Base-by-base conservation (phyloP, 495 filamentous ascomycete species). In the Penicillium lagena region DNA sequence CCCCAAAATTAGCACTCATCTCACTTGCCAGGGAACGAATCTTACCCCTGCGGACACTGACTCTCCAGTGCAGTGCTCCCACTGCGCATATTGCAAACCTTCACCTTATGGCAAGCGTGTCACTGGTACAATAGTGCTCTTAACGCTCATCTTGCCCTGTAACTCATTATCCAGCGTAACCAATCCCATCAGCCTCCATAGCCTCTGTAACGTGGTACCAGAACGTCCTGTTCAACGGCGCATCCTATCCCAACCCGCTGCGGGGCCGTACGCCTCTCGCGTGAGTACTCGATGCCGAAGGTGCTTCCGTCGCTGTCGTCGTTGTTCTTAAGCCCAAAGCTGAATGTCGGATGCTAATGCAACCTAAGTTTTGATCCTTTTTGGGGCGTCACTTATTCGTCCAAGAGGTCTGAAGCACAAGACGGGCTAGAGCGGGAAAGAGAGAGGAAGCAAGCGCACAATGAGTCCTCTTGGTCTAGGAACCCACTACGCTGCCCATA, bases 31-130 rank as follows among this genome's bases (percentile, higher is more conserved):
- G 9, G 7, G 9, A 29, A 55, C 12, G 50, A 46, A 34, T 58
- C 64, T 51, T 59, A 78, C 51, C 76, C 75, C 45, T 73, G 70
- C 8, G 71, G 63, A 56, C 79, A 81, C 35, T 57, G 46, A 40
- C 51, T 58, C 1, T 76, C 78, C 46, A 81, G 49, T 4, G 72
- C 68, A 17, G 59, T 65, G 56, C 73, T 78, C 4, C 76, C 78
- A 61, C 70, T 75, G 7, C 78, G 57, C 63, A 81, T 81, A 47
- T 82, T 81, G 42, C 79, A 83, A 12, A 83, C 62, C 64, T 80
- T 81, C 2, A 77, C 76, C 35, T 51, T 42, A 13, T 67, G 64
- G 50, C 79, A 83, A 11, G 56, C 71, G 1, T 44, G 1, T 44
- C 51, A 33, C 58, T 78, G 11, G 67, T 71, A 45, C 79, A 83